Evolutionary conservation across 2,329 filamentous ascomycete species (phyloP).

Genomic region (Cordyceps farinosa): DNA sequence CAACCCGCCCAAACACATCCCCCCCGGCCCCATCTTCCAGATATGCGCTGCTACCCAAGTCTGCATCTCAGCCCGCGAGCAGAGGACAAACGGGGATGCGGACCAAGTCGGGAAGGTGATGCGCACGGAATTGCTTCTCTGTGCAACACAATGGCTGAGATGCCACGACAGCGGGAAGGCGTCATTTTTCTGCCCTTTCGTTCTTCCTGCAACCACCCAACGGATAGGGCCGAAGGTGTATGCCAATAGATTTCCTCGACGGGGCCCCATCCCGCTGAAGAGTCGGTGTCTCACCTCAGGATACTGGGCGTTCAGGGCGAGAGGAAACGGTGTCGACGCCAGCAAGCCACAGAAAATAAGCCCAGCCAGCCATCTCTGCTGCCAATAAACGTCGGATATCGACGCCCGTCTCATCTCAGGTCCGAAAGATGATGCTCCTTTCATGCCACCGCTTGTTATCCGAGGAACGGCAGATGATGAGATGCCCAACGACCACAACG

Average conservation of each 20-base stretch:
- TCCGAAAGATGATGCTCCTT: not conserved
- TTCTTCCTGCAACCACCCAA: not conserved
- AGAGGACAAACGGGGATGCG: not conserved
- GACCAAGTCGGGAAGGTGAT: constrained; percentile 11
- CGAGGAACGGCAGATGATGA: not conserved
- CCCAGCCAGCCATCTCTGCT: not conserved
- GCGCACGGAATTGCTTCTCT: not conserved
- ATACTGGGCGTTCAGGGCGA: not conserved
- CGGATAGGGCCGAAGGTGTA: not conserved
- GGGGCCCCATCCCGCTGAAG: not conserved
- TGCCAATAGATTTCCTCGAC: not conserved
- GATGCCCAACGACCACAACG: too few relatives aligned
- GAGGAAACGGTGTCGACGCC: not conserved
- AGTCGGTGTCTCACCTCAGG: not conserved
- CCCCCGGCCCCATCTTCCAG: not conserved
- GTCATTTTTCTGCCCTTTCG: not conserved
- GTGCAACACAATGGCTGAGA: not conserved
- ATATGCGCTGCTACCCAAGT: not conserved
- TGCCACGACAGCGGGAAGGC: not conserved
- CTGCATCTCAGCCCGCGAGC: not conserved
- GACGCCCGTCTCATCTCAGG: not conserved
- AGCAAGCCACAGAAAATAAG: not conserved
- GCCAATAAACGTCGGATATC: not conserved
- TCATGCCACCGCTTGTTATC: not conserved
- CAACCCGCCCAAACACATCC: too few relatives aligned